Evolutionary conservation across 2,329 filamentous ascomycete species (phyloP).

Genomic region (Phyllosticta paracitricarpa): DNA sequence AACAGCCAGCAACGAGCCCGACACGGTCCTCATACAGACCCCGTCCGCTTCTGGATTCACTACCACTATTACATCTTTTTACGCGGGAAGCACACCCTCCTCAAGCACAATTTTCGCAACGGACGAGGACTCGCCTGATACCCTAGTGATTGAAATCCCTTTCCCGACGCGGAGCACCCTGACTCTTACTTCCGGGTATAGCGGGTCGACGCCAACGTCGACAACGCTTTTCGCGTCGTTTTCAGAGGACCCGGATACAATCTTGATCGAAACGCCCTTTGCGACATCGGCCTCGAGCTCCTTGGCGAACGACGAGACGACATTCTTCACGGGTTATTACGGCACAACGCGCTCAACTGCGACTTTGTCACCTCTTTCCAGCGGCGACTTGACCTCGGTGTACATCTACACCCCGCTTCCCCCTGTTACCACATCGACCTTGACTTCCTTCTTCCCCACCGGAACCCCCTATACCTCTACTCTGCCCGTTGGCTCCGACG

Average conservation of each 20-base stretch:
- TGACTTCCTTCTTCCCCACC: not conserved
- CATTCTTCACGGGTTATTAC: too few species aligned
- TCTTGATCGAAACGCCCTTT: not conserved
- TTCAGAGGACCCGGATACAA: not conserved
- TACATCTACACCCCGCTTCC: too few species aligned
- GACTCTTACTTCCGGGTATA: too few species aligned
- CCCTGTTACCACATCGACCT: too few species aligned
- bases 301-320: too few species aligned
- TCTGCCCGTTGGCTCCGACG: not conserved
- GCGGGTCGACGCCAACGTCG: too few species aligned
- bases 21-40: not conserved
- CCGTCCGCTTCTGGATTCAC: not conserved
- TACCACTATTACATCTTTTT: not conserved
- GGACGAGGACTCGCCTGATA: not conserved
- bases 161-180: too few species aligned
- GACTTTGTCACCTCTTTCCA: too few species aligned
- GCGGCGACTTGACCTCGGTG: too few species aligned
- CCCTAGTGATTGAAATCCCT: too few species aligned
- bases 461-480: not conserved
- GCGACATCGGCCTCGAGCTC: not conserved
- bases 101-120: not conserved
- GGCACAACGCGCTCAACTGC: too few species aligned
- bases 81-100: not conserved
- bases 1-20: not conserved
- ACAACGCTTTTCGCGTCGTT: too few species aligned